phyloP scores from a whole-genome alignment of 1,284 basidiomycete genomes.

The Porogramme epimiltina region DNA sequence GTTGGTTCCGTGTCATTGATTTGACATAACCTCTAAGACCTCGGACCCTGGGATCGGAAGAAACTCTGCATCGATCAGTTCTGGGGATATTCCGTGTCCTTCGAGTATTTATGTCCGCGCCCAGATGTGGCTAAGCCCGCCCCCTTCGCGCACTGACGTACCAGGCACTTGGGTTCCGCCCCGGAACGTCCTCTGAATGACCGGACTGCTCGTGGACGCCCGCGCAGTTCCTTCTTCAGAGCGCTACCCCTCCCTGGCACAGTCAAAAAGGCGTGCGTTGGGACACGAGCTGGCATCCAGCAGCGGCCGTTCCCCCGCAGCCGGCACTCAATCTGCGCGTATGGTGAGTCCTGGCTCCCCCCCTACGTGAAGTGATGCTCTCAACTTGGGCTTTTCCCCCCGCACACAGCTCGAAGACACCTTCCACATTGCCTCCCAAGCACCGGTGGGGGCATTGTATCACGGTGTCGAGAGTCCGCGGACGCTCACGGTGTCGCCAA shows the following conservation, averaged over 20 bases:
- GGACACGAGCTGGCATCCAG: neutral
- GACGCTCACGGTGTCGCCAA: constrained; percentile 11
- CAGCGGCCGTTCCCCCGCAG: neutral
- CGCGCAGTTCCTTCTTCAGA: constrained; percentile 4
- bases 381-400: neutral
- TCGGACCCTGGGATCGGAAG: constrained; percentile 22
- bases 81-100: constrained; percentile 7
- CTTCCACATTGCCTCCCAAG: constrained; percentile 5
- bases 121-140: constrained; percentile 18
- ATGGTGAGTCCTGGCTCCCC: constrained; percentile 7
- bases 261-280: constrained; percentile 5
- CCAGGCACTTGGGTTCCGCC: constrained; percentile 7
- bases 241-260: constrained; percentile 1
- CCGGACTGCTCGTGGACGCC: constrained; percentile 7
- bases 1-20: constrained; percentile 14
- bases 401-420: constrained; percentile 7
- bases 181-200: constrained; percentile 9
- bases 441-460: constrained; percentile 5
- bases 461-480: neutral
- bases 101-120: constrained; percentile 20
- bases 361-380: neutral
- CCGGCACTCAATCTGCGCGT: neutral
- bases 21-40: constrained; percentile 21
- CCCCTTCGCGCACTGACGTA: constrained; percentile 21
- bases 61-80: constrained; percentile 19